Evolutionary conservation across 345 rosid species (phyloP).

Genomic region (Excoecaria cochinchinensis): DNA sequence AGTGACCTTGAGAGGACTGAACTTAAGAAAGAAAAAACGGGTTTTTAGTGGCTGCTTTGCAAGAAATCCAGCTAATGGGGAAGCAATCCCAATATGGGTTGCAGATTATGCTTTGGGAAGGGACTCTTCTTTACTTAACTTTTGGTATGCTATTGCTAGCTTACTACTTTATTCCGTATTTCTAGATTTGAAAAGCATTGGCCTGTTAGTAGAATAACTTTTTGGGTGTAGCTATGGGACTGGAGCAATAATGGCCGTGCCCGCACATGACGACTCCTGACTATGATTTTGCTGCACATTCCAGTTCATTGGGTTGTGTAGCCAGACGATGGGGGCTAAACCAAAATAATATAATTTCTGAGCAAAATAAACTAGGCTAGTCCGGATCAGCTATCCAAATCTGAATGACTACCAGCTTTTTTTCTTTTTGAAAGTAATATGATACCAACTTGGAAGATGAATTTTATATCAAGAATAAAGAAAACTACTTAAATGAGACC

Average conservation of each 20-base stretch:
- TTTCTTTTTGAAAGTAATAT: too few species aligned
- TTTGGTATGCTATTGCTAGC: too few species aligned
- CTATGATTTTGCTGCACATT: conserved; percentile 75
- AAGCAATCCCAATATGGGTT: conserved; percentile 86
- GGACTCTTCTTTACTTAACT: too few species aligned
- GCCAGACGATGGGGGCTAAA: conserved; percentile 37
- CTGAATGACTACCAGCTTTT: too few species aligned
- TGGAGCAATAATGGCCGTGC: conserved; percentile 96
- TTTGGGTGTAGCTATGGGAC: conserved; percentile 76
- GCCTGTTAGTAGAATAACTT: conserved; percentile 10
- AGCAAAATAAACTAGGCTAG: too few species aligned
- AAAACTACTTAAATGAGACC: too few species aligned
- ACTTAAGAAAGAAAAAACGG: conserved; percentile 92
- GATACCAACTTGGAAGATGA: too few species aligned
- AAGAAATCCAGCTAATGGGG: conserved; percentile 77
- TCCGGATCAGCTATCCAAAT: too few species aligned
- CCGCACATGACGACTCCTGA: conserved; percentile 89
- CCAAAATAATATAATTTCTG: too few species aligned
- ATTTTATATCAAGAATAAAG: too few species aligned
- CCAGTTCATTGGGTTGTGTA: conserved; percentile 71
- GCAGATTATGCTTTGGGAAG: conserved; percentile 93
- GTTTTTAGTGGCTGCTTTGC: conserved; percentile 85
- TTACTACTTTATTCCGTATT: not conserved
- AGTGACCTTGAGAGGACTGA: conserved; percentile 97
- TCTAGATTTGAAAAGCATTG: not conserved